Conservation (phyloP, 2,329 filamentous ascomycete genomes). For the Pyrenochaeta sp. region DNA sequence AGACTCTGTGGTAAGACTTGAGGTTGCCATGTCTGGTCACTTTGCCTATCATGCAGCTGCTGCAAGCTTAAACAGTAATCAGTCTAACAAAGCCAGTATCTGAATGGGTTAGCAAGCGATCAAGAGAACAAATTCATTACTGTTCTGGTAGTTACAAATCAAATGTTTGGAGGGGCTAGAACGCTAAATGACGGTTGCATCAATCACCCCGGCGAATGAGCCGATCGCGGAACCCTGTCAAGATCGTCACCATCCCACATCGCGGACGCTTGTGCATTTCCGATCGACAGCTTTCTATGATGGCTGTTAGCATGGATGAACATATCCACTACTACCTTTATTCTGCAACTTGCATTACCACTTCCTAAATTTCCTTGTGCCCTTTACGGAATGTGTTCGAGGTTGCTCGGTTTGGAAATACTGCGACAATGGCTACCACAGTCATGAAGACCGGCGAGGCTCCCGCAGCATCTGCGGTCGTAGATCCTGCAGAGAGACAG, state of each 20-base stretch:
- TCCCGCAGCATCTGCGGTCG: slow-evolving; percentile 34
- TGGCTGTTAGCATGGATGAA: background rate
- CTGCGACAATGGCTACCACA: slow-evolving; percentile 45
- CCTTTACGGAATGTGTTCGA: slow-evolving; percentile 27
- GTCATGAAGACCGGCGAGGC: slow-evolving; percentile 42
- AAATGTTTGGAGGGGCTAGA: slow-evolving; percentile 20
- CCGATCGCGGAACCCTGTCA: slow-evolving; percentile 39
- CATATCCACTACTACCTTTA: slow-evolving; percentile 12
- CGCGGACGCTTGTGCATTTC: slow-evolving; percentile 46
- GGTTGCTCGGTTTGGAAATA: slow-evolving; percentile 6
- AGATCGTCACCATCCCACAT: slow-evolving; percentile 41
- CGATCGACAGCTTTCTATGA: slow-evolving; percentile 19
- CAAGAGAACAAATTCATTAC: background rate
- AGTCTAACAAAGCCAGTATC: background rate
- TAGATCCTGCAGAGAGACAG: slow-evolving; percentile 38
- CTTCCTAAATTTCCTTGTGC: background rate
- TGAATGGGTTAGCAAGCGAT: slow-evolving; percentile 1
- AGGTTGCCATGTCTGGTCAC: slow-evolving; percentile 6
- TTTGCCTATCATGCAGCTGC: background rate
- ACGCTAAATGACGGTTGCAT: slow-evolving; percentile 9
- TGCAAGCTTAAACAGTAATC: background rate
- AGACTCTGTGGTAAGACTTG: slow-evolving; percentile 7
- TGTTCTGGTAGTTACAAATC: slow-evolving; percentile 1
- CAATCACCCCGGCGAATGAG: slow-evolving; percentile 8
- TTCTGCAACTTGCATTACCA: background rate